Evolutionary conservation across 108 stramenopile genomes (phyloP).

Genomic region (Stephanodiscus minutulus): DNA sequence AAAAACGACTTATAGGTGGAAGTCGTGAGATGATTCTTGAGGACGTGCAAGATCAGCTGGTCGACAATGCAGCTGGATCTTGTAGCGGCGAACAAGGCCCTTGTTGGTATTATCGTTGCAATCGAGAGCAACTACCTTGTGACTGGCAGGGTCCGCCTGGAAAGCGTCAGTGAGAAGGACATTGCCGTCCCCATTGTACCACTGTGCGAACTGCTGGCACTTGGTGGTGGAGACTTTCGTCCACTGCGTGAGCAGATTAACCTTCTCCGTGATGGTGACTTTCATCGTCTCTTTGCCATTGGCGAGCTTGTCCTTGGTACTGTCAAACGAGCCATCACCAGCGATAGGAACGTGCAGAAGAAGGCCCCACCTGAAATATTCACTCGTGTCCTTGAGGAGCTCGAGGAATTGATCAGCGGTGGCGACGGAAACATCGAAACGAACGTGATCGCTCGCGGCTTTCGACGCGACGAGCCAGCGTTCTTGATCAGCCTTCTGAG

Average conservation of each 20-base stretch:
- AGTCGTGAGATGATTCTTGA: not conserved
- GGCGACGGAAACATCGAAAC: not conserved
- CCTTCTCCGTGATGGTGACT: not conserved
- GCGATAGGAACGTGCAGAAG: not conserved
- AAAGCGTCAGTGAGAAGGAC: not conserved
- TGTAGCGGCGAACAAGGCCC: constrained; percentile 2
- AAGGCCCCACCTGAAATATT: not conserved
- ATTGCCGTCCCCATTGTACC: not conserved
- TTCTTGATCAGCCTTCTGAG: not conserved
- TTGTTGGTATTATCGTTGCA: not conserved
- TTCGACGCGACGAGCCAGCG: not conserved
- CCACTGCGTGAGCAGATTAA: not conserved
- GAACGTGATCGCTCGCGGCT: not conserved
- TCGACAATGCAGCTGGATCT: constrained; percentile 1
- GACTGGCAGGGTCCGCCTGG: not conserved
- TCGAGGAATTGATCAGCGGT: not conserved
- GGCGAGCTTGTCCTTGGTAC: not conserved
- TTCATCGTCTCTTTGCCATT: not conserved
- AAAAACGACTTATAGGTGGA: not conserved
- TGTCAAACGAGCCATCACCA: not conserved
- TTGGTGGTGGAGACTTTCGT: not conserved
- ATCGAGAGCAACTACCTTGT: not conserved
- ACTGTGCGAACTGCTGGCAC: constrained; percentile 5
- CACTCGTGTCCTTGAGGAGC: not conserved
- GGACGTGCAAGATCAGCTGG: not conserved